phyloP scores from a whole-genome alignment of 1,284 basidiomycete genomes.

The Pyrrhoderma noxium region DNA sequence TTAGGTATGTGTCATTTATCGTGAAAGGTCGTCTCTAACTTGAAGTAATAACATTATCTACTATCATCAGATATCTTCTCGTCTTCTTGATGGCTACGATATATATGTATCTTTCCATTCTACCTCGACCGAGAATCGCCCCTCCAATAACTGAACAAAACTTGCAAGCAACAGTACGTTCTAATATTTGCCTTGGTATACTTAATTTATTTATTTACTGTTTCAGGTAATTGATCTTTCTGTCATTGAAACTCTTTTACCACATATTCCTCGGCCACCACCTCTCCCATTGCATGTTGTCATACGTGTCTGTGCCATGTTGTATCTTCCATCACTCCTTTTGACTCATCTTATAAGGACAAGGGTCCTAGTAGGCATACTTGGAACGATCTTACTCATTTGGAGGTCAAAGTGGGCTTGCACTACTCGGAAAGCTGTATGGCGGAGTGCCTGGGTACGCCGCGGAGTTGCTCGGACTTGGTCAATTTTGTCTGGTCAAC shows the following conservation, averaged over 20 bases:
- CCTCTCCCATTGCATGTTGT: slow-evolving; percentile 29
- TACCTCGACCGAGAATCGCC: slow-evolving; percentile 9
- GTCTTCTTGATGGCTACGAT: slow-evolving; percentile 13
- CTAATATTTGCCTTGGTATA: slow-evolving; percentile 39
- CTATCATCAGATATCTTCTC: slow-evolving; percentile 28
- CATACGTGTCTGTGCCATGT: slow-evolving; percentile 39
- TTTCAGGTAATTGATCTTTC: slow-evolving; percentile 43
- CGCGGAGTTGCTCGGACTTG: slow-evolving; percentile 45
- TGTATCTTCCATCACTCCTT: slow-evolving; percentile 55
- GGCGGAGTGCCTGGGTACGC: slow-evolving; percentile 61
- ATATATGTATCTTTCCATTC: slow-evolving; percentile 9
- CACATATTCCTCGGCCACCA: slow-evolving; percentile 25
- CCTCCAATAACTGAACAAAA: slow-evolving; percentile 14
- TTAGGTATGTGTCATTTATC: slow-evolving; percentile 50
- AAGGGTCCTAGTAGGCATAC: slow-evolving; percentile 49
- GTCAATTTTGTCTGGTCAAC: slow-evolving; percentile 45
- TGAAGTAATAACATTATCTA: too few species aligned
- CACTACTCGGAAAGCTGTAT: slow-evolving; percentile 45
- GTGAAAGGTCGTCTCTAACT: too few species aligned
- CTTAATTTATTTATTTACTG: slow-evolving; percentile 50
- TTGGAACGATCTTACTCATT: slow-evolving; percentile 51
- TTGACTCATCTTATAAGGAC: slow-evolving; percentile 50
- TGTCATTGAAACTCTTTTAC: slow-evolving; percentile 45
- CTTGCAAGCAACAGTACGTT: slow-evolving; percentile 15
- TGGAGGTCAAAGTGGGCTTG: slow-evolving; percentile 60